Evolutionary conservation across 768 basidiomycete species (phyloP).

Genomic region (Russula virescens): DNA sequence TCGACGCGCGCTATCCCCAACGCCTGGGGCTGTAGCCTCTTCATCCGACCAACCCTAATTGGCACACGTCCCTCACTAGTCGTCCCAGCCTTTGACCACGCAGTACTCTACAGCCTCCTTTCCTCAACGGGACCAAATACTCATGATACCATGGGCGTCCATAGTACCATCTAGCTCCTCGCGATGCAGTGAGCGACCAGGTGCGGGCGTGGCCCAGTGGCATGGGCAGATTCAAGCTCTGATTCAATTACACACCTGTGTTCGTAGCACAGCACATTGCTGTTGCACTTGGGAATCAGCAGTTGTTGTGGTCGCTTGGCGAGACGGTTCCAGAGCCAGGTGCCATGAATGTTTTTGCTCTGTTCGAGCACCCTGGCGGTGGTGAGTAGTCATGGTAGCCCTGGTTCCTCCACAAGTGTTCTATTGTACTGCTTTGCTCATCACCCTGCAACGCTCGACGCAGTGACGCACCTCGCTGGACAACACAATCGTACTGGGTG

Average conservation of each 20-base stretch:
- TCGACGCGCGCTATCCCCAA: slow-evolving; percentile 77
- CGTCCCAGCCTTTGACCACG: slow-evolving; percentile 70
- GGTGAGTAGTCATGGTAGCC: slow-evolving; percentile 16
- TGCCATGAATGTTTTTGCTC: slow-evolving; percentile 48
- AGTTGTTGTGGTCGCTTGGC: slow-evolving; percentile 46
- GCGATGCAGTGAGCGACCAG: slow-evolving; percentile 40
- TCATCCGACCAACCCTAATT: slow-evolving; percentile 77
- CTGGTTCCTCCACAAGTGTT: not conserved
- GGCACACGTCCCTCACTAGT: slow-evolving; percentile 47
- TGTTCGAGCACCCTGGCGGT: slow-evolving; percentile 39
- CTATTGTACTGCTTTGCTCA: no score
- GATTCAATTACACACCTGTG: slow-evolving; percentile 30
- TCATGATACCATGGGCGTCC: slow-evolving; percentile 19
- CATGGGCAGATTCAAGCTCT: no score
- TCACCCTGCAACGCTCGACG: slow-evolving; percentile 49
- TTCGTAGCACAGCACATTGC: slow-evolving; percentile 42
- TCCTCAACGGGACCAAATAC: slow-evolving; percentile 57
- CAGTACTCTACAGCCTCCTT: slow-evolving; percentile 79
- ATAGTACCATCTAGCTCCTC: slow-evolving; percentile 33
- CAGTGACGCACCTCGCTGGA: slow-evolving; percentile 86
- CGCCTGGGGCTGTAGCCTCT: slow-evolving; percentile 69
- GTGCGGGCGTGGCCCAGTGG: slow-evolving; percentile 40
- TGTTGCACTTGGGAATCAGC: slow-evolving; percentile 41
- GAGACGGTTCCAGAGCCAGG: slow-evolving; percentile 34
- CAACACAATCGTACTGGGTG: slow-evolving; percentile 87